Base-by-base conservation (phyloP, 805 yeast species). In the Vanderwaltozyma verrucispora region DNA sequence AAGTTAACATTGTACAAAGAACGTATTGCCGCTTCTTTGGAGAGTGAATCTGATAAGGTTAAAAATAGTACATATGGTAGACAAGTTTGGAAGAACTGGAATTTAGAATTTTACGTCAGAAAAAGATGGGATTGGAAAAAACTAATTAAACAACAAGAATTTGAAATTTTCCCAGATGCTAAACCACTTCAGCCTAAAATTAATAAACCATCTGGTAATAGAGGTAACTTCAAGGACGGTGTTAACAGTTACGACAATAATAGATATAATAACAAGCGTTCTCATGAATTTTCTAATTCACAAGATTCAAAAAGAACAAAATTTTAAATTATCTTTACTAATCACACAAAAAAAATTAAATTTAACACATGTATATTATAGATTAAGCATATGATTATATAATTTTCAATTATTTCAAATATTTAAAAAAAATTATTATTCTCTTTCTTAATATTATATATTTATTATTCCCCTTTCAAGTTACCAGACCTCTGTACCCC, bases 81-180 rank as follows among this genome's bases (percentile, higher is more conserved):
- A 54, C 71, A 77, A 49, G 97, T 92, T 2, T 92, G 96, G 97
- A 84, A 80, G 56, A 89, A 89, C 58, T 92, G 96, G 96, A 64
- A 72, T 23, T 71, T 89, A 79, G 97, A 92, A 56, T 62, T 78
- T 49, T 89, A 76, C 51, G 54, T 43, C 15, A 39, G 52, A 33
- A 48, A 47, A 34, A 43, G 42, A 56, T 74, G 67, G 51, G 96
- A 87, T 52, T 89, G 97, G 97, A 84, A 81, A 60, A 63, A 48
- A 40, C 46, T 72, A 28, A 68, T 79, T 14, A 82, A 75, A 41
- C 71, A 72, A 32, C 72, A 71, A 46, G 74, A 71, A 42, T 48
- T 54, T 30, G 70, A 61, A 30, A 44, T 60, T 27, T 65, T 63
- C 48, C 67, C 69, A 27, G 52, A 51, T 36, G 48, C 61, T 31